These are phyloP conservation scores for Lactarius deliciosus DNA, from an alignment of 768 basidiomycete genomes.

Conservation along the genomic window DNA sequence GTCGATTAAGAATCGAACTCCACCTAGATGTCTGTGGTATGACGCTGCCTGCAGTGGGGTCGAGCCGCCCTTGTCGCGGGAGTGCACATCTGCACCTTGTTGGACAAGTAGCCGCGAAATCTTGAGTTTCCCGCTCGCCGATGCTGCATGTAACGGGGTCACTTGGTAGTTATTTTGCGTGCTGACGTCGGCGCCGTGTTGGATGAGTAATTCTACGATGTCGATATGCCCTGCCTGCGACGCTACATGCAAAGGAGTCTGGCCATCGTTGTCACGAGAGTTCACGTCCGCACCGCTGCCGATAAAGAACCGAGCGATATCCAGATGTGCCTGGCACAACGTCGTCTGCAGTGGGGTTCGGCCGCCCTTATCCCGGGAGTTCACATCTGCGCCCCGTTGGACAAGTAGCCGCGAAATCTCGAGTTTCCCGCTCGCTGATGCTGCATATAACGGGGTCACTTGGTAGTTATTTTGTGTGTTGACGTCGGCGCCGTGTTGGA, in stretches of 20 bases:
- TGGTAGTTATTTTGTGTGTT: too few species aligned
- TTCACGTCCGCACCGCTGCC: background rate
- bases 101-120: too few species aligned
- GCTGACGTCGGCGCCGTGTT: too few species aligned
- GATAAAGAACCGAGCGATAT: background rate
- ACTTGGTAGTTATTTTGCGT: too few species aligned
- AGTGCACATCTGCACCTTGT: too few species aligned
- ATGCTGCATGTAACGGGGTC: fast-evolving
- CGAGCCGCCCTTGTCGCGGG: too few species aligned
- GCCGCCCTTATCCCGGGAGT: background rate
- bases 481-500: too few species aligned
- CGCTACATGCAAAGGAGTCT: background rate
- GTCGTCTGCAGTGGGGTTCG: background rate
- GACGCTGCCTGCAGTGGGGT: too few species aligned
- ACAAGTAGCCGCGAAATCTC: background rate
- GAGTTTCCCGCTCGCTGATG: background rate
- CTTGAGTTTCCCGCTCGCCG: background rate
- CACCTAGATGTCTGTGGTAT: too few species aligned
- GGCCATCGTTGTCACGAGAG: background rate
- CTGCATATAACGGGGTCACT: too few species aligned
- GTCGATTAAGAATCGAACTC: too few species aligned
- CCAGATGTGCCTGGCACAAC: background rate
- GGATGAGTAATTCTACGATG: background rate
- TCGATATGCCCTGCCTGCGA: background rate
- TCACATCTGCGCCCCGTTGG: background rate